These are phyloP conservation scores for Pelargonium myrrhifolium DNA, from an alignment of 441 rosid species.

Conservation along the genomic window DNA sequence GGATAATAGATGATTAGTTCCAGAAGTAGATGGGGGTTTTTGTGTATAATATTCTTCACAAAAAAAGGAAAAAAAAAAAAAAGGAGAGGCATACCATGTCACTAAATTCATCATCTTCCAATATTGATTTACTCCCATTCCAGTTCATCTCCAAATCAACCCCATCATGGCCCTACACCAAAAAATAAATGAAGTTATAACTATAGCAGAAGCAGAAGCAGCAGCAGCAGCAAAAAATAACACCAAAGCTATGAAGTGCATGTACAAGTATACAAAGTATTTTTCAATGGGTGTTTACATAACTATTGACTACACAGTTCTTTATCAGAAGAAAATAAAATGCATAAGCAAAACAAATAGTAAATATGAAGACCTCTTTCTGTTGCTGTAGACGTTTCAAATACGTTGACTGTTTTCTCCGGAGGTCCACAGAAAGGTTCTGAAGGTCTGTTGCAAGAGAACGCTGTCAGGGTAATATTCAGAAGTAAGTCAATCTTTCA, in stretches of 20 bases:
- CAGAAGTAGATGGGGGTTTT: background rate
- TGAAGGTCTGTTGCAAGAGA: constrained; percentile 10
- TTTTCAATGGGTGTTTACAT: background rate
- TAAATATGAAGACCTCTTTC: background rate
- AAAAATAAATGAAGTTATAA: background rate
- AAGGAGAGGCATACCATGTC: constrained; percentile 7
- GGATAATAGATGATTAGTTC: background rate
- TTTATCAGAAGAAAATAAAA: background rate
- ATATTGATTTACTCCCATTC: background rate
- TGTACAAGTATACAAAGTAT: background rate
- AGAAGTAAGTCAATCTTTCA: constrained; percentile 1
- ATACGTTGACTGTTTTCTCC: constrained; percentile 4
- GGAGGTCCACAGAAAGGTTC: constrained; percentile 1
- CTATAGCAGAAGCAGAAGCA: background rate
- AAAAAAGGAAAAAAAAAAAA: background rate
- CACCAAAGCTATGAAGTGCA: background rate
- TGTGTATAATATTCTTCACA: background rate
- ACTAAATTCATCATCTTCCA: constrained; percentile 18
- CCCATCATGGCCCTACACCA: constrained; percentile 15
- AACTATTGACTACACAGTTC: background rate
- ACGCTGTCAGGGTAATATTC: constrained; percentile 6
- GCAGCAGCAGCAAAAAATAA: background rate
- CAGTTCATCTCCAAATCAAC: constrained; percentile 18
- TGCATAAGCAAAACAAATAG: background rate
- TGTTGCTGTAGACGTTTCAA: constrained; percentile 7